These are phyloP conservation scores for Neophaeococcomyces aloes DNA, from an alignment of 2,329 filamentous ascomycete species.

Conservation along the genomic window DNA sequence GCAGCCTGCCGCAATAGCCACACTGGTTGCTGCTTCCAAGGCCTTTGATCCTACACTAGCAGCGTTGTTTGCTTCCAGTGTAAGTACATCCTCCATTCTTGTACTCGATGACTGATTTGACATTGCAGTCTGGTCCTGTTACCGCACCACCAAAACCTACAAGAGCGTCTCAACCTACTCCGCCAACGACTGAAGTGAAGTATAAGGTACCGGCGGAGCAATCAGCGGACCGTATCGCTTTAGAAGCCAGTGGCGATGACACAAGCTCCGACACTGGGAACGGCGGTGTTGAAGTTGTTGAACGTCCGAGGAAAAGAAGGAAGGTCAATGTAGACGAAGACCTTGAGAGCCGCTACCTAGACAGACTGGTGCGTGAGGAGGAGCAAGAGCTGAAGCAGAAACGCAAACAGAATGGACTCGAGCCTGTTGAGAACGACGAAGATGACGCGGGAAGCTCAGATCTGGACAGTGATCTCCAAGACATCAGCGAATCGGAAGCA, in stretches of 20 bases:
- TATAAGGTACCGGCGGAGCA: too few species aligned
- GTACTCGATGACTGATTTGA: conserved; percentile 4
- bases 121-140: conserved; percentile 26
- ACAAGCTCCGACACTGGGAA: not conserved
- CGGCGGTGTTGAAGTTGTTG: conserved; percentile 1
- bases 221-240: not conserved
- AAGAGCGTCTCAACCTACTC: conserved; percentile 24
- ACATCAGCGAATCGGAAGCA: conserved; percentile 14
- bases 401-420: conserved; percentile 42
- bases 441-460: conserved; percentile 25
- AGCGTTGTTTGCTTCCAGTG: conserved; percentile 62
- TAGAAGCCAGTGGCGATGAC: conserved; percentile 10
- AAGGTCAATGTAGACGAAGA: conserved; percentile 22
- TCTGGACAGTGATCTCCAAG: conserved; percentile 19
- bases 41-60: conserved; percentile 58
- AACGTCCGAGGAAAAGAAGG: conserved; percentile 26
- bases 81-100: conserved; percentile 37
- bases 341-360: conserved; percentile 18
- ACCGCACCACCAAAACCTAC: conserved; percentile 25
- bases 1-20: not conserved
- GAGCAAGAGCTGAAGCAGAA: conserved; percentile 26
- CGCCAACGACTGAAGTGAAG: conserved; percentile 24
- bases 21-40: conserved; percentile 14
- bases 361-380: conserved; percentile 20
- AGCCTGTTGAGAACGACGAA: conserved; percentile 27